These are phyloP conservation scores for Aspergillus fructus DNA, from an alignment of 2,329 filamentous ascomycete species.

Conservation along the genomic window DNA sequence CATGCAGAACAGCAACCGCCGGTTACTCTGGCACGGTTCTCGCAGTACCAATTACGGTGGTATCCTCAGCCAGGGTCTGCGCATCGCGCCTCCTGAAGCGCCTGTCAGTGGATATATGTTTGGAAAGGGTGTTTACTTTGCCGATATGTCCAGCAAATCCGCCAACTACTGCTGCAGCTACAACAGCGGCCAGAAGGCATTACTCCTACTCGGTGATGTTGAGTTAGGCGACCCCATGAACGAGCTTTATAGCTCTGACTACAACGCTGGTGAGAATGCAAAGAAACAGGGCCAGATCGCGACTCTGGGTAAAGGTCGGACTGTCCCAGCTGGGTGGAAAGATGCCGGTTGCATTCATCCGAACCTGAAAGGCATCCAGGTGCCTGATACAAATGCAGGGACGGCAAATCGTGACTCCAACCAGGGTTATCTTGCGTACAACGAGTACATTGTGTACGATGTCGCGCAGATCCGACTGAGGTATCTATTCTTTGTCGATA, in stretches of 20 bases:
- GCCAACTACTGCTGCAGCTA: constrained; percentile 70
- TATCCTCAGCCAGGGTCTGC: constrained; percentile 81
- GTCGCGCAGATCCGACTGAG: constrained; percentile 48
- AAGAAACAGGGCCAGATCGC: constrained; percentile 60
- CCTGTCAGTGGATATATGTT: constrained; percentile 84
- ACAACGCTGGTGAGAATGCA: constrained; percentile 63
- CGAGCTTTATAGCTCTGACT: constrained; percentile 58
- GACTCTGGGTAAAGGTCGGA: constrained; percentile 69
- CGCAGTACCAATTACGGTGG: constrained; percentile 81
- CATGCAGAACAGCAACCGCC: constrained; percentile 61
- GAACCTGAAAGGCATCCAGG: constrained; percentile 65
- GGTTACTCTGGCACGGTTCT: constrained; percentile 85
- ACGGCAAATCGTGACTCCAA: neutral
- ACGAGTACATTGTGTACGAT: constrained; percentile 53
- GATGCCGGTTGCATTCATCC: constrained; percentile 68
- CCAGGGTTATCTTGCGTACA: constrained; percentile 29
- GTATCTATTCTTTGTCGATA: constrained; percentile 46
- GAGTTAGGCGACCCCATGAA: constrained; percentile 76
- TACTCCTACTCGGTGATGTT: constrained; percentile 81
- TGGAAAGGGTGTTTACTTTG: constrained; percentile 84
- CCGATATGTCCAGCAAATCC: constrained; percentile 80
- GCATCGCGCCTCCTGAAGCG: constrained; percentile 79
- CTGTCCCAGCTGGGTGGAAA: constrained; percentile 69
- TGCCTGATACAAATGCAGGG: constrained; percentile 44
- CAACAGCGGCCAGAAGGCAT: constrained; percentile 65